Conservation (phyloP, 257 asterid species). For the Scutellaria barbata region DNA sequence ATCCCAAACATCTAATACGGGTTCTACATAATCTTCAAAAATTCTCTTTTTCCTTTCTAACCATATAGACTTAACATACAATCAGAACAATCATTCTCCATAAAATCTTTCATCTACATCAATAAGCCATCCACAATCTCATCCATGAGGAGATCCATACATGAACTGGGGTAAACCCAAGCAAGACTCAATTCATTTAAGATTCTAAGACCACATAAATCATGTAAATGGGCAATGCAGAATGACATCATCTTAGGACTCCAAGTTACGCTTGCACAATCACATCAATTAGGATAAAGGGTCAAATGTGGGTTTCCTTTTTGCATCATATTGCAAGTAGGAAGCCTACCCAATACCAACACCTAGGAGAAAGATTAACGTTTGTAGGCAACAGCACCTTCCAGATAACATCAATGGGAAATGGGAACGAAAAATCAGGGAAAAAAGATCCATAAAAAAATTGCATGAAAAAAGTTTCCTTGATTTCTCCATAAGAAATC, state of each 20-base stretch:
- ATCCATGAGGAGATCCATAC: background rate
- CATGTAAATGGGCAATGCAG: background rate
- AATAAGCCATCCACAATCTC: background rate
- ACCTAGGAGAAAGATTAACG: background rate
- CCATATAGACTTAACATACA: background rate
- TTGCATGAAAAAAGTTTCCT: too few relatives aligned
- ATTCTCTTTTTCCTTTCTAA: background rate
- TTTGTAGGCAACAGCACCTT: background rate
- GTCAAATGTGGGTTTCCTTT: too few relatives aligned
- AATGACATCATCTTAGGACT: background rate
- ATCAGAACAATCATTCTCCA: background rate
- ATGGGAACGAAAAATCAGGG: too few relatives aligned
- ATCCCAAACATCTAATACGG: background rate
- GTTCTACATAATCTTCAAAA: background rate
- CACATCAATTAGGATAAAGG: background rate
- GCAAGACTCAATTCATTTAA: background rate
- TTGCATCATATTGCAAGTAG: too few relatives aligned
- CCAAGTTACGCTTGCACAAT: background rate
- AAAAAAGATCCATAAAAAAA: too few relatives aligned
- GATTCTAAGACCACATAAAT: background rate
- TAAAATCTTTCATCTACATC: background rate
- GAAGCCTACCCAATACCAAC: background rate
- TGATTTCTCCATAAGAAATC: too few relatives aligned
- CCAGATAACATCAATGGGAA: background rate
- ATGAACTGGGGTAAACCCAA: background rate